Conservation (phyloP, 73 alveolate genomes). For the Paramecium biaurelia region DNA sequence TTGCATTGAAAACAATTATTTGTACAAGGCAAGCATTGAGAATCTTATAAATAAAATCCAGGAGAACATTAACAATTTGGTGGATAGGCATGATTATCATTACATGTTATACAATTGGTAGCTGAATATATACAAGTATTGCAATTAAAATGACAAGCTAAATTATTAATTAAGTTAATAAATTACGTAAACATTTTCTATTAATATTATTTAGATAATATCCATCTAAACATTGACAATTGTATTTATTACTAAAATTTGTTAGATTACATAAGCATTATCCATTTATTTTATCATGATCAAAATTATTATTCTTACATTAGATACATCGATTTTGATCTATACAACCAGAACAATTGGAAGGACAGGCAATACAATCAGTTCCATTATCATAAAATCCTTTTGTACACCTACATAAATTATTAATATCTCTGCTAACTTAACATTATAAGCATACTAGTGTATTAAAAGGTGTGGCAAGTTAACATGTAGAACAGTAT, state of each 20-base stretch:
- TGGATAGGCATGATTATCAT: not conserved
- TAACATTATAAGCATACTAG: not conserved
- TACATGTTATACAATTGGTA: not conserved
- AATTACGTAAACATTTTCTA: not conserved
- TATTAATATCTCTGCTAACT: not conserved
- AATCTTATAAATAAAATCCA: not conserved
- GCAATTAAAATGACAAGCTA: not conserved
- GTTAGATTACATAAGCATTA: not conserved
- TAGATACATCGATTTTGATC: not conserved
- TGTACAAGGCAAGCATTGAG: not conserved
- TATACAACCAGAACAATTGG: not conserved
- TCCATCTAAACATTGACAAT: not conserved
- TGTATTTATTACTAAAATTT: not conserved
- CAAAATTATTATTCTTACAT: not conserved
- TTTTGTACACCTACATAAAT: not conserved
- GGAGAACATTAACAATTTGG: not conserved
- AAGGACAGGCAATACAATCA: not conserved
- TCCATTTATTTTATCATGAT: not conserved
- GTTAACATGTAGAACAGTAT: not conserved
- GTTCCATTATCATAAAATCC: not conserved
- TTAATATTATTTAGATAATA: not conserved
- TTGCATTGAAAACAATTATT: not conserved
- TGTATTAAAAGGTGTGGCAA: not conserved
- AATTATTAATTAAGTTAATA: not conserved
- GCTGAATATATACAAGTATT: not conserved